These are phyloP conservation scores for Blumeriella jaapii DNA, from an alignment of 2,329 filamentous ascomycete species.

Conservation along the genomic window DNA sequence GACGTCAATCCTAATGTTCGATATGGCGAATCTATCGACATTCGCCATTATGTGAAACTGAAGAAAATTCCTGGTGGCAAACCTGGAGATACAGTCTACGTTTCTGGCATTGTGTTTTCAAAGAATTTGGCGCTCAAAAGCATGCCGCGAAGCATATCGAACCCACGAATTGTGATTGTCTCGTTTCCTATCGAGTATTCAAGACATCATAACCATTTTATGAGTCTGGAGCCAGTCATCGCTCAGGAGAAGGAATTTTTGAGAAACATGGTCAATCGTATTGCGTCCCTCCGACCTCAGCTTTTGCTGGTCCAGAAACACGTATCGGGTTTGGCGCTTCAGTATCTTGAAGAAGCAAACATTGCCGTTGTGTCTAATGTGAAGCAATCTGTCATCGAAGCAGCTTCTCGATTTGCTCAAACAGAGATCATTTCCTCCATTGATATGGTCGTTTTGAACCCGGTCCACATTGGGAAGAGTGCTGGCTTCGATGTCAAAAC, in stretches of 20 bases:
- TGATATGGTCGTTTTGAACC: slow-evolving; percentile 73
- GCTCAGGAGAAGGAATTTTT: slow-evolving; percentile 93
- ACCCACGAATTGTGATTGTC: slow-evolving; percentile 82
- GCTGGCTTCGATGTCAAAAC: slow-evolving; percentile 92
- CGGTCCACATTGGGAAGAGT: slow-evolving; percentile 67
- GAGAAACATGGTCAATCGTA: slow-evolving; percentile 81
- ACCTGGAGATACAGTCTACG: slow-evolving; percentile 87
- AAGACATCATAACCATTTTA: slow-evolving; percentile 84
- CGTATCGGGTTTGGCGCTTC: slow-evolving; percentile 80
- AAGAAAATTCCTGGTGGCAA: slow-evolving; percentile 91
- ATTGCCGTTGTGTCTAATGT: slow-evolving; percentile 96
- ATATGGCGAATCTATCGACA: slow-evolving; percentile 88
- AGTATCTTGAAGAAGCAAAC: slow-evolving; percentile 76
- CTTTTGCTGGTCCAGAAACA: slow-evolving; percentile 86
- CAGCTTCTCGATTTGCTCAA: slow-evolving; percentile 83
- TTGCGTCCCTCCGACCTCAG: slow-evolving; percentile 73
- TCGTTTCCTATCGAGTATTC: slow-evolving; percentile 96
- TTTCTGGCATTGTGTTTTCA: slow-evolving; percentile 92
- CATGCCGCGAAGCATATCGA: slow-evolving; percentile 77
- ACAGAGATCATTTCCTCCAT: slow-evolving; percentile 89
- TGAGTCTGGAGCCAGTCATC: slow-evolving; percentile 95
- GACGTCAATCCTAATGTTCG: slow-evolving; percentile 91
- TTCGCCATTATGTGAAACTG: slow-evolving; percentile 91
- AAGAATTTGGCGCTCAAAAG: slow-evolving; percentile 95
- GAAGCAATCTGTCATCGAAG: slow-evolving; percentile 89